phyloP scores from a whole-genome alignment of 2,329 filamentous ascomycete species.

The Neocucurbitaria cava region DNA sequence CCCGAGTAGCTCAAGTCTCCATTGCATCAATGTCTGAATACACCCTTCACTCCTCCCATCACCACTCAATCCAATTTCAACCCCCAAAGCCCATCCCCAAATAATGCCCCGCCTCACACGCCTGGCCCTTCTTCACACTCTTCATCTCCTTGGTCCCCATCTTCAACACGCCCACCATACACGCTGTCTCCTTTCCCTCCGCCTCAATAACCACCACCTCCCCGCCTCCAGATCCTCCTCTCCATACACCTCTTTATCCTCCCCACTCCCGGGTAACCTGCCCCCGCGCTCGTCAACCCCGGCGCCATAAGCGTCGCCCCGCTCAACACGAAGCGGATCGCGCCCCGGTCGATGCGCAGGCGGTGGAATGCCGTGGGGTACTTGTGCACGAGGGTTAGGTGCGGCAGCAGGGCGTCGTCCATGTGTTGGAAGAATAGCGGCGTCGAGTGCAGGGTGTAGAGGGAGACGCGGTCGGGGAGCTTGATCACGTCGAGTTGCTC shows the following conservation, averaged over 20 bases:
- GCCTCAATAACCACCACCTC: constrained; percentile 85
- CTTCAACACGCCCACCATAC: constrained; percentile 83
- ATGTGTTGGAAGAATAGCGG: constrained; percentile 93
- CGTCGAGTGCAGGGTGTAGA: constrained; percentile 80
- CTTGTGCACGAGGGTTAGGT: constrained; percentile 86
- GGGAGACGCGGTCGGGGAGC: constrained; percentile 86
- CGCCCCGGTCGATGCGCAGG: constrained; percentile 90
- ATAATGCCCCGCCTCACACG: constrained; percentile 92
- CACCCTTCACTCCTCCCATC: neutral
- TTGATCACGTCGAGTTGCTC: constrained; percentile 89
- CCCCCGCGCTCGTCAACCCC: constrained; percentile 85
- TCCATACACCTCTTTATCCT: constrained; percentile 54
- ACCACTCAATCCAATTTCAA: constrained; percentile 62
- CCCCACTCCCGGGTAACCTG: constrained; percentile 66
- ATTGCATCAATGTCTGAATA: neutral
- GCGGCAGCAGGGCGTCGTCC: constrained; percentile 79
- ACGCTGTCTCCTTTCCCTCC: constrained; percentile 92
- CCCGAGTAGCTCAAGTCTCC: neutral
- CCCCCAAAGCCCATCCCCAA: constrained; percentile 91
- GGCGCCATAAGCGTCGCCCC: constrained; percentile 97
- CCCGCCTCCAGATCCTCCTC: constrained; percentile 78
- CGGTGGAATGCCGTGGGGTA: constrained; percentile 85
- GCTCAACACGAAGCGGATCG: constrained; percentile 93
- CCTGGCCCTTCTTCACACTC: constrained; percentile 90
- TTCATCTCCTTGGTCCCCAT: constrained; percentile 91